Percentiles rank a stretch among this genome's conserved stretches.
Conservation (phyloP, 2,329 filamentous ascomycete genomes). For the Penicillium oxalicum region DNA sequence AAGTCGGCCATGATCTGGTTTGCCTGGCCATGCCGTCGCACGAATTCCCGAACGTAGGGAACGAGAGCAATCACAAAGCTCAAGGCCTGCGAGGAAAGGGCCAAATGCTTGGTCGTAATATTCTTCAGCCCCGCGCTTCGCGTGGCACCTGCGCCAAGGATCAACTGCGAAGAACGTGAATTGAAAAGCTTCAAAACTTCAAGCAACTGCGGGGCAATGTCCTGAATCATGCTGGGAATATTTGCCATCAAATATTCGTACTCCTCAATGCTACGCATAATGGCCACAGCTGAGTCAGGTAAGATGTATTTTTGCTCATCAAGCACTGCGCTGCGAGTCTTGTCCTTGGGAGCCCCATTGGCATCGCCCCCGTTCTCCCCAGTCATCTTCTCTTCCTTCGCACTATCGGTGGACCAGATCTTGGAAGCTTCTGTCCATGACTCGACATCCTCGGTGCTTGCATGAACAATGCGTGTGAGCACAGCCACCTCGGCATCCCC, state of each 20-base stretch:
- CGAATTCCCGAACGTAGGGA: constrained; percentile 85
- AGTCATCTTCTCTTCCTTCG: constrained; percentile 17
- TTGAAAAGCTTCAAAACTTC: constrained; percentile 92
- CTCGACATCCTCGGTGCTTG: constrained; percentile 54
- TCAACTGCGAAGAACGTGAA: constrained; percentile 90
- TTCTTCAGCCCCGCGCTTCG: constrained; percentile 85
- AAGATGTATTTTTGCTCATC: constrained; percentile 82
- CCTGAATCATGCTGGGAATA: constrained; percentile 82
- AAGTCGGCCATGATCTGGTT: constrained; percentile 68
- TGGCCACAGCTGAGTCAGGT: constrained; percentile 73
- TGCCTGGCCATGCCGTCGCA: constrained; percentile 64
- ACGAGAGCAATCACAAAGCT: constrained; percentile 82
- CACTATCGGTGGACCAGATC: constrained; percentile 44
- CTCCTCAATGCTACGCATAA: constrained; percentile 72
- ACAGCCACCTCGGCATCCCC: constrained; percentile 46
- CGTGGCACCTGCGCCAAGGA: constrained; percentile 88
- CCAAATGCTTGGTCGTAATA: constrained; percentile 92
- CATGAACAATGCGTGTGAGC: constrained; percentile 51
- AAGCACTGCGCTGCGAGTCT: constrained; percentile 65
- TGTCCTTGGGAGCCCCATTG: constrained; percentile 51
- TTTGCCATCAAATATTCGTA: constrained; percentile 77
- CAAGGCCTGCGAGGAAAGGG: constrained; percentile 81
- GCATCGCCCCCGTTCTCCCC: constrained; percentile 33
- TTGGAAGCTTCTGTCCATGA: constrained; percentile 48
- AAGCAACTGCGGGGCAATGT: constrained; percentile 71